phyloP scores from a whole-genome alignment of 2,329 filamentous ascomycete genomes.

The Endocalyx cinctus region DNA sequence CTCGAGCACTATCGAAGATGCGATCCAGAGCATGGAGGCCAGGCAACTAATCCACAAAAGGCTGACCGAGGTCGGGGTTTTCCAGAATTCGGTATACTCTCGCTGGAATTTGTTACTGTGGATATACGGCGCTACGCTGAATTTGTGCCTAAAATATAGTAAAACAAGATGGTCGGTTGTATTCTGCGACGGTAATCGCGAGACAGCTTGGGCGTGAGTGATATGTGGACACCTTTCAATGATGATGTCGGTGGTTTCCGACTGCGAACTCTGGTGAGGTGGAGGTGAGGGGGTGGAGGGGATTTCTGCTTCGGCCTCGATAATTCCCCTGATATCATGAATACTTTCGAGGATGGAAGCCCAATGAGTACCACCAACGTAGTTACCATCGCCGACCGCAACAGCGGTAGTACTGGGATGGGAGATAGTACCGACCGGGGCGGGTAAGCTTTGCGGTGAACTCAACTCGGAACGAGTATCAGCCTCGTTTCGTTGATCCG shows the following conservation, averaged over 20 bases:
- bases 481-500: slow-evolving; percentile 21
- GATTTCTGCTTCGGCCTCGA: slow-evolving; percentile 22
- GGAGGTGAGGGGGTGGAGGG: slow-evolving; percentile 22
- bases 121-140: slow-evolving; percentile 29
- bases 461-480: slow-evolving; percentile 26
- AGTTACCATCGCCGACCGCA: slow-evolving; percentile 20
- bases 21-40: slow-evolving; percentile 41
- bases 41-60: slow-evolving; percentile 48
- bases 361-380: slow-evolving; percentile 32
- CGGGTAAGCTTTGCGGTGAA: slow-evolving; percentile 20
- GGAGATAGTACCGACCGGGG: slow-evolving; percentile 12
- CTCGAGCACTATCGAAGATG: slow-evolving; percentile 30
- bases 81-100: slow-evolving; percentile 45
- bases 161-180: slow-evolving; percentile 29
- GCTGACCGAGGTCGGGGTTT: slow-evolving; percentile 31
- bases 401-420: slow-evolving; percentile 14
- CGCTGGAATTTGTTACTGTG: slow-evolving; percentile 40
- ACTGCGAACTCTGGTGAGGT: slow-evolving; percentile 14
- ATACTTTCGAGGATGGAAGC: slow-evolving; percentile 32
- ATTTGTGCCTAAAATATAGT: slow-evolving; percentile 29
- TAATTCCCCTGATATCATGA: slow-evolving; percentile 29
- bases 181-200: slow-evolving; percentile 24
- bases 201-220: slow-evolving; percentile 28
- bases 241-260: slow-evolving; percentile 23
- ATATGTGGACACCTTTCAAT: slow-evolving; percentile 22